Evolutionary conservation across 805 yeast species (phyloP).

Genomic region (Teunomyces panamensis): DNA sequence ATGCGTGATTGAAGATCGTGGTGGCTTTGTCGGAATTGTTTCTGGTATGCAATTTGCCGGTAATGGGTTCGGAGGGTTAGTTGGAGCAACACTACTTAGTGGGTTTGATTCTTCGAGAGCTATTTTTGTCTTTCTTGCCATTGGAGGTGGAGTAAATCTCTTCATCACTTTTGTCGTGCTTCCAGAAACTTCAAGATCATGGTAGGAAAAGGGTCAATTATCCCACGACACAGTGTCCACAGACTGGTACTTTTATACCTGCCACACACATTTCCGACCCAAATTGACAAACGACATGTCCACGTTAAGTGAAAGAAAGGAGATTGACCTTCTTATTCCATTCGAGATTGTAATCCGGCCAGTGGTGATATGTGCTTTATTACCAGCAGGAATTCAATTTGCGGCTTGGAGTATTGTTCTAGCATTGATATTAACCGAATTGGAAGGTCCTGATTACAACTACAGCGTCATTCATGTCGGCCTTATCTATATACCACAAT

Average conservation of each 20-base stretch:
- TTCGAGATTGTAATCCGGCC: constrained; percentile 41
- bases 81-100: constrained; percentile 46
- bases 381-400: constrained; percentile 62
- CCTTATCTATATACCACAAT: constrained; percentile 70
- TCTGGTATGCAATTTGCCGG: constrained; percentile 69
- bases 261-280: constrained; percentile 7
- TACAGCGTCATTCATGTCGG: constrained; percentile 62
- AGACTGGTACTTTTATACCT: constrained; percentile 43
- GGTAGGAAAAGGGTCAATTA: constrained; percentile 73
- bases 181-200: constrained; percentile 76
- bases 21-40: constrained; percentile 64
- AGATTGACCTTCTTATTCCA: constrained; percentile 20
- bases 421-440: constrained; percentile 60
- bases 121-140: constrained; percentile 71
- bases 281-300: constrained; percentile 9
- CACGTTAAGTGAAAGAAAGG: constrained; percentile 7
- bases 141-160: constrained; percentile 53
- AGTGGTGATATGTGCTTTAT: constrained; percentile 46
- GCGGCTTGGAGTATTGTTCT: constrained; percentile 68
- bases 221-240: constrained; percentile 43
- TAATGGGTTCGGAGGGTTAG: constrained; percentile 75
- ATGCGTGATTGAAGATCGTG: constrained; percentile 64
- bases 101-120: constrained; percentile 60
- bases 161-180: constrained; percentile 25
- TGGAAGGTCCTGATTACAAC: constrained; percentile 46